phyloP scores from a whole-genome alignment of 768 basidiomycete genomes.

The Tremella fuciformis region DNA sequence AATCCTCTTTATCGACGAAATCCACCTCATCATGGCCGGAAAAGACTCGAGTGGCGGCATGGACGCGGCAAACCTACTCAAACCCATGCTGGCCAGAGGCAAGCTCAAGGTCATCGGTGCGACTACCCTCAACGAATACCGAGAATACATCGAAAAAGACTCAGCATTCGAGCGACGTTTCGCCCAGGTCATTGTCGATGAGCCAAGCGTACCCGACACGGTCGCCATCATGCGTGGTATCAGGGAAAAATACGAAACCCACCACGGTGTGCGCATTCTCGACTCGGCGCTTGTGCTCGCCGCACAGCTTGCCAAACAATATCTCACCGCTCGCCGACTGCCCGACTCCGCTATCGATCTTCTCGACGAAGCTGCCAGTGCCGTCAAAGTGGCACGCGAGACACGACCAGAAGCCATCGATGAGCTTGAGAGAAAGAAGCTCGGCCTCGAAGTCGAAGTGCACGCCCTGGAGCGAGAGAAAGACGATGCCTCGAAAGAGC shows the following conservation, averaged over 20 bases:
- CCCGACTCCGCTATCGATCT: constrained; percentile 74
- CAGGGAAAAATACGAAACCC: constrained; percentile 85
- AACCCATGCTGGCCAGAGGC: constrained; percentile 77
- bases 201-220: constrained; percentile 81
- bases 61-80: constrained; percentile 87
- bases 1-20: constrained; percentile 91
- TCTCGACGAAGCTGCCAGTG: constrained; percentile 86
- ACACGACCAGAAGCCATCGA: constrained; percentile 93
- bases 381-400: constrained; percentile 80
- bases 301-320: constrained; percentile 87
- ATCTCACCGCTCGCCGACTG: constrained; percentile 59
- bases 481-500: constrained; percentile 80
- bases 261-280: constrained; percentile 72
- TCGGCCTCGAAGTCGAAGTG: constrained; percentile 90
- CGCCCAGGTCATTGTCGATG: constrained; percentile 88
- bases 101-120: constrained; percentile 68
- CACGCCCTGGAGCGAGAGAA: constrained; percentile 92
- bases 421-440: constrained; percentile 77
- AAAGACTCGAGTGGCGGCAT: constrained; percentile 72
- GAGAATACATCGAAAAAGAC: constrained; percentile 63
- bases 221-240: constrained; percentile 93
- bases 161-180: constrained; percentile 86
- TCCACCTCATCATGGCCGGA: constrained; percentile 85
- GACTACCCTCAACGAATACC: constrained; percentile 86
- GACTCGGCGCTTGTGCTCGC: constrained; percentile 86